Evolutionary conservation across 2,329 filamentous ascomycete species (phyloP), one percentile per base, ranked within the genome.

Genomic region (Epichloe elymi): DNA sequence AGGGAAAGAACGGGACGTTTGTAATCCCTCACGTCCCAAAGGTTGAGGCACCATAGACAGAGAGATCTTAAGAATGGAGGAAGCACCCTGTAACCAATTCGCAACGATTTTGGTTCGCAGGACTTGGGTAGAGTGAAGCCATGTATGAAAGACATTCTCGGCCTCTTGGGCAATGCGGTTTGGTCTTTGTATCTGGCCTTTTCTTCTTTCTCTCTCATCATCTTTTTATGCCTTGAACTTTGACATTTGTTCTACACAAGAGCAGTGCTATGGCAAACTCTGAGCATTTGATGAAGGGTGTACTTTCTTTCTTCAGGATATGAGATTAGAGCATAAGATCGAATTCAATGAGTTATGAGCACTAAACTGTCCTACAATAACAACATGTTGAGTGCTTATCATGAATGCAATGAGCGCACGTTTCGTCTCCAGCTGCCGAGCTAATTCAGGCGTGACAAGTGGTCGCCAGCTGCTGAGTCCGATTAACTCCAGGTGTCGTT

Each of bases 81-180:
- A 49, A 62, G 58, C 59, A 61, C 54, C 59, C 57, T 67, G 65
- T 66, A 65, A 61, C 58, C 65, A 65, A 66, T 67, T 65, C 59
- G 61, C 59, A 57, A 64, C 55, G 53, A 63, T 64, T 66, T 66
- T 64, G 57, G 57, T 60, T 56, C 57, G 26, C 48, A 44, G 20
- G 56, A 59, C 57, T 64, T 65, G 61, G 61, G 63, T 63, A 64
- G 60, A 58, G 57, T 55, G 57, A 59, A 56, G 56, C 57, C 56
- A 65, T 63, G 62, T 66, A 63, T 58, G 61, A 63, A 58, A 64
- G 65, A 63, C 61, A 61, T 55, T 59, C 56, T 60, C 57, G 38
- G 48, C 54, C 55, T 60, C 57, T 57, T 50, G 52, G 58, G 51
- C 52, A 54, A 53, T 53, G 56, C 59, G 55, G 56, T 56, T 57